These are phyloP conservation scores for Galium porrigens DNA, from an alignment of 305 asterid species.

Conservation along the genomic window DNA sequence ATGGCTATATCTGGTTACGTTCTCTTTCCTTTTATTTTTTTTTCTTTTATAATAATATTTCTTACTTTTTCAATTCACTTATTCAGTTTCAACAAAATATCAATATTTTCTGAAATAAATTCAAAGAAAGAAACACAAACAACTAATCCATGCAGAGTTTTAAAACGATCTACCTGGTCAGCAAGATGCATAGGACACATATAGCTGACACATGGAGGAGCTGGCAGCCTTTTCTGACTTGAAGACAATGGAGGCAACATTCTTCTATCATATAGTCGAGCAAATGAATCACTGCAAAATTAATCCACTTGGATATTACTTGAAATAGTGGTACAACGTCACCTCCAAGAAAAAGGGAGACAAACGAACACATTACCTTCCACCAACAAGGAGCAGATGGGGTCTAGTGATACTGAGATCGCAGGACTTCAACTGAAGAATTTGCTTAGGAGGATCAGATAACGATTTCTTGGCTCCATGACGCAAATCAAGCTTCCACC, in stretches of 20 bases:
- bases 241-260: constrained; percentile 94
- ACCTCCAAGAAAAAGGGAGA: constrained; percentile 15
- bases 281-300: constrained; percentile 83
- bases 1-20: constrained; percentile 4
- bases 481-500: constrained; percentile 82
- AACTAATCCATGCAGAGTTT: not conserved
- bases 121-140: not conserved
- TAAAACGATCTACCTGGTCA: constrained; percentile 43
- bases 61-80: not conserved
- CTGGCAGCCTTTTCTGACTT: constrained; percentile 59
- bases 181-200: constrained; percentile 95
- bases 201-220: constrained; percentile 84
- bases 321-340: not conserved
- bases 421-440: constrained; percentile 75
- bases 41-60: not conserved
- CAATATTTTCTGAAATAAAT: not conserved
- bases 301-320: constrained; percentile 5
- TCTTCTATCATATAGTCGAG: constrained; percentile 88
- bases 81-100: not conserved
- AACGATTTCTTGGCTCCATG: constrained; percentile 74
- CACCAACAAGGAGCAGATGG: constrained; percentile 94
- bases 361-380: constrained; percentile 44
- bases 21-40: not conserved
- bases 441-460: constrained; percentile 72
- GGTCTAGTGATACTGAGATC: constrained; percentile 86